Evolutionary conservation across 2,329 filamentous ascomycete genomes (phyloP), one percentile per base, ranked within the genome.

Genomic region (Dryadomyces quercivorus): DNA sequence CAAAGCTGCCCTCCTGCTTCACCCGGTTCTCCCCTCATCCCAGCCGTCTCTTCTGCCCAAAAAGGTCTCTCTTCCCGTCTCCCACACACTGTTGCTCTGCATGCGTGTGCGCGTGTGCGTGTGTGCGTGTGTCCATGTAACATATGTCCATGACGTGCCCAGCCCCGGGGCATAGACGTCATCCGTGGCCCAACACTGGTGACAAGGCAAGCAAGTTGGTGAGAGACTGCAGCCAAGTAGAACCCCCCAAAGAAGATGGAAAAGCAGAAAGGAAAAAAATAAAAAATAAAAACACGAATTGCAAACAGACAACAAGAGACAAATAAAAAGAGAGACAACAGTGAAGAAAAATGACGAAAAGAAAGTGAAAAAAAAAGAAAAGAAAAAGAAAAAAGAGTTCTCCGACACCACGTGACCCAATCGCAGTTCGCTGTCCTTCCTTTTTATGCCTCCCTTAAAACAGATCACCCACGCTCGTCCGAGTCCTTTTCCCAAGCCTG

Each of bases 381-480:
- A 16, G 53, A 36, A 56, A 55, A 46, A 26, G 36, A 40, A 21
- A 56, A 50, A 50, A 22, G 56, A 52, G 52, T 18, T 59, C 56
- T 57, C 59, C 59, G 57, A 59, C 59, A 60, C 59, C 59, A 52
- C 42, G 42, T 44, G 42, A 44, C 51, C 58, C 58, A 40, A 54
- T 58, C 54, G 55, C 55, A 53, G 18, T 49, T 58, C 57, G 55
- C 58, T 59, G 49, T 50, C 51, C 49, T 50, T 51, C 54, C 55
- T 50, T 58, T 57, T 57, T 57, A 56, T 54, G 55, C 59, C 53
- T 55, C 50, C 51, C 47, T 52, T 54, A 16, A 21, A 47, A 51
- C 34, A 45, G 38, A 53, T 26, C 56, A 56, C 54, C 56, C 57
- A 55, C 53, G 56, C 56, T 58, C 57, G 45, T 58, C 59, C 59